These are phyloP conservation scores for Tylopilus intermedius DNA, from an alignment of 768 basidiomycete genomes.

Conservation along the genomic window DNA sequence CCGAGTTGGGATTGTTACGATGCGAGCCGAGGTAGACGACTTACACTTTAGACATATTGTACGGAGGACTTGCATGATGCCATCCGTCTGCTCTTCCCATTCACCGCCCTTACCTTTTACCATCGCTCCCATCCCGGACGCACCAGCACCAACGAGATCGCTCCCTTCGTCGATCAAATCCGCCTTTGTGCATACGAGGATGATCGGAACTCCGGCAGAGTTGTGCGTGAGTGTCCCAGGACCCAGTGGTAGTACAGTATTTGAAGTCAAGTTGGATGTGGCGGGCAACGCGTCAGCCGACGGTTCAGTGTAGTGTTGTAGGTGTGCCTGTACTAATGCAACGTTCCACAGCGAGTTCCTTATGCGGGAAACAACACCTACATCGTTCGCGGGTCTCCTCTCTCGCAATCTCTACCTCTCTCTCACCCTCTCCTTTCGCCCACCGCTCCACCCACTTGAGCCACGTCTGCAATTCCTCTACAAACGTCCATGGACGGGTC, in stretches of 20 bases:
- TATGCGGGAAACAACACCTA: conserved; percentile 36
- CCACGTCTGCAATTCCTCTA: conserved; percentile 83
- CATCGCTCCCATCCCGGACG: conserved; percentile 84
- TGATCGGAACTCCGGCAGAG: conserved; percentile 75
- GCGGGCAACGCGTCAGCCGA: conserved; percentile 60
- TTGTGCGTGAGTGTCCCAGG: conserved; percentile 87
- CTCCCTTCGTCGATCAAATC: conserved; percentile 84
- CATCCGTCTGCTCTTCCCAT: conserved; percentile 95
- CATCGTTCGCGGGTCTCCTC: conserved; percentile 82
- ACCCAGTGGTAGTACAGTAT: conserved; percentile 77
- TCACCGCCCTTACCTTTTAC: conserved; percentile 88
- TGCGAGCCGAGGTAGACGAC: conserved; percentile 27
- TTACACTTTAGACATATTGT: conserved; percentile 89
- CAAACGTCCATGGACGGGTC: conserved; percentile 90
- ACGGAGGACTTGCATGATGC: conserved; percentile 90
- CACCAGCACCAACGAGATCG: conserved; percentile 62
- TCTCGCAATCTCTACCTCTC: conserved; percentile 68
- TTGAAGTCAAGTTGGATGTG: conserved; percentile 51
- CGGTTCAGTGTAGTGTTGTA: conserved; percentile 89
- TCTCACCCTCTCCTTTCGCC: conserved; percentile 60
- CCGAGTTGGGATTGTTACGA: conserved; percentile 1
- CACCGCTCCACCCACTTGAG: conserved; percentile 80
- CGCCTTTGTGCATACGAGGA: conserved; percentile 89
- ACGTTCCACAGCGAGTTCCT: background rate
- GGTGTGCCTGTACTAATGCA: conserved; percentile 70